These are phyloP conservation scores for Nicotiana otophora DNA, from an alignment of 257 asterid species.

Conservation along the genomic window DNA sequence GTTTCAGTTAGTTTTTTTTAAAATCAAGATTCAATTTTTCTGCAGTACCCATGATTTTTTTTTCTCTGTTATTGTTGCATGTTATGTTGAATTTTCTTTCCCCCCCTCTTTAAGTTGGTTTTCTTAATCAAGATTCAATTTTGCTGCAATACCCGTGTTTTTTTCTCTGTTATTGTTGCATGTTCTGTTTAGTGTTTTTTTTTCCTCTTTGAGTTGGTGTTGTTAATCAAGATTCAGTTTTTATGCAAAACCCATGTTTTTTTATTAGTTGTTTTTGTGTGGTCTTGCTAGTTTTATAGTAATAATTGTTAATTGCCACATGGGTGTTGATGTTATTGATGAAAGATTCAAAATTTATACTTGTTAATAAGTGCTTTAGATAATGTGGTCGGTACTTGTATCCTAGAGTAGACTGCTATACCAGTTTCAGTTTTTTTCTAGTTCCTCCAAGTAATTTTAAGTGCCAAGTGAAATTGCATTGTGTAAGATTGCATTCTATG, in stretches of 20 bases:
- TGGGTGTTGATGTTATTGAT: not conserved
- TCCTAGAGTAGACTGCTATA: not conserved
- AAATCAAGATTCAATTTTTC: not conserved
- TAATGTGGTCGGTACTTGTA: not conserved
- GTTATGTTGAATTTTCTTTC: too few species aligned
- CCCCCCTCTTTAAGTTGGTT: not conserved
- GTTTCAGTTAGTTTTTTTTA: not conserved
- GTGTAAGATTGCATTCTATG: not conserved
- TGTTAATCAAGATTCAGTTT: constrained; percentile 8
- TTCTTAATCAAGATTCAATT: not conserved
- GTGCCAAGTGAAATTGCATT: not conserved
- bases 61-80: not conserved
- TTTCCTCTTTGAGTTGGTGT: not conserved
- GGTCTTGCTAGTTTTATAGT: not conserved
- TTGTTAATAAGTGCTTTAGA: not conserved
- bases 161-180: not conserved
- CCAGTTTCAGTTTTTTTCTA: not conserved
- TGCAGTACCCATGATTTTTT: not conserved
- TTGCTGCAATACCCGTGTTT: not conserved
- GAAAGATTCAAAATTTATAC: not conserved
- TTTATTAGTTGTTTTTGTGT: not conserved
- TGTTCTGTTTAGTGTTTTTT: not conserved
- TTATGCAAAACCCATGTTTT: not conserved
- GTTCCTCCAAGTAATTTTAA: not conserved
- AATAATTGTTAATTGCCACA: not conserved